Conservation (phyloP, 805 yeast species). For the Lipomyces mesembrius region DNA sequence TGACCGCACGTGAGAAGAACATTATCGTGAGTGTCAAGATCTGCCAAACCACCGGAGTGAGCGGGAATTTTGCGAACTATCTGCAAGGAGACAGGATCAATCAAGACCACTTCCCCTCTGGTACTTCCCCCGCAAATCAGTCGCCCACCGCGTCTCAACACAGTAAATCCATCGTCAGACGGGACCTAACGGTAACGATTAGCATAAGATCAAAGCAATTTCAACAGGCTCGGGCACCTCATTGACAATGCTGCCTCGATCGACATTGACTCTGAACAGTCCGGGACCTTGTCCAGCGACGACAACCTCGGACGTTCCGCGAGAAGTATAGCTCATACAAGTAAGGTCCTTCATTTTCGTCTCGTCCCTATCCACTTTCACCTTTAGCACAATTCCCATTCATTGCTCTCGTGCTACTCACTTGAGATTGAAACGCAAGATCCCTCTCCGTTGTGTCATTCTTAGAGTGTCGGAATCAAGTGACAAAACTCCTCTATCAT, state of each 20-base stretch:
- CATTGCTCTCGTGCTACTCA: background rate
- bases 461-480: conserved; percentile 58
- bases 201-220: conserved; percentile 20
- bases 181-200: conserved; percentile 12
- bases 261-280: conserved; percentile 45
- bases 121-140: conserved; percentile 46
- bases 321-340: conserved; percentile 41
- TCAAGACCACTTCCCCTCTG: conserved; percentile 45
- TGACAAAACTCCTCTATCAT: conserved; percentile 63
- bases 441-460: conserved; percentile 63
- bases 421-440: conserved; percentile 46
- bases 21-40: conserved; percentile 47
- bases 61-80: conserved; percentile 43
- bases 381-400: background rate
- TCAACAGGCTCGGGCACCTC: conserved; percentile 38
- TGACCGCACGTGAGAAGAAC: conserved; percentile 74
- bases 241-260: conserved; percentile 46
- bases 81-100: conserved; percentile 47
- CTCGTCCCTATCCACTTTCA: conserved; percentile 13
- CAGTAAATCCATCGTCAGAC: conserved; percentile 38
- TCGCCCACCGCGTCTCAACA: conserved; percentile 44
- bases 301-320: conserved; percentile 45
- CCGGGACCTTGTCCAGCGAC: conserved; percentile 44
- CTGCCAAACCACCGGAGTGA: conserved; percentile 49
- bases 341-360: conserved; percentile 37